phyloP scores from a whole-genome alignment of 768 basidiomycete genomes.

The Amanita pseudoporphyria region DNA sequence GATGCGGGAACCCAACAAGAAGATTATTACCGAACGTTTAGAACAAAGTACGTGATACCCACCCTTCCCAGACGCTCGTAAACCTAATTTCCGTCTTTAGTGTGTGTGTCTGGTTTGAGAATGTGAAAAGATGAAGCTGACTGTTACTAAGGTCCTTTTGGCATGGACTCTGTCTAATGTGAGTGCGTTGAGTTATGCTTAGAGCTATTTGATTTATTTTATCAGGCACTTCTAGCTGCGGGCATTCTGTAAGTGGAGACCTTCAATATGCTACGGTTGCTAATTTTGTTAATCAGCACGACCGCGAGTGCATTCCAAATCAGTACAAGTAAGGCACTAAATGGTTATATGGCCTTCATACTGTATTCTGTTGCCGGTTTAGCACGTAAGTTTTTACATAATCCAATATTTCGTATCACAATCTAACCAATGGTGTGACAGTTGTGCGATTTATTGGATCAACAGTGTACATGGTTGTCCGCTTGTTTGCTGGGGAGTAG shows the following conservation, averaged over 20 bases:
- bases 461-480: conserved; percentile 72
- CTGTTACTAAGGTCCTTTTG: conserved; percentile 49
- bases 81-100: conserved; percentile 12
- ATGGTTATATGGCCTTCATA: conserved; percentile 84
- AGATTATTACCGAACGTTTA: conserved; percentile 82
- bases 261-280: background rate
- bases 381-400: conserved; percentile 67
- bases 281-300: conserved; percentile 24
- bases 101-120: conserved; percentile 15
- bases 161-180: conserved; percentile 88
- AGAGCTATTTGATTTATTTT: background rate
- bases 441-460: conserved; percentile 83
- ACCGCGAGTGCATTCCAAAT: conserved; percentile 39
- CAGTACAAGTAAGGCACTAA: conserved; percentile 47
- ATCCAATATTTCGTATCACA: conserved; percentile 1
- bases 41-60: conserved; percentile 64
- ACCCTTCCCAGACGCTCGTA: conserved; percentile 3
- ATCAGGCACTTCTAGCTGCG: conserved; percentile 61
- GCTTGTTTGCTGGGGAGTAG: conserved; percentile 86
- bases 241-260: conserved; percentile 49
- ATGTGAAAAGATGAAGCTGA: conserved; percentile 13
- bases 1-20: conserved; percentile 62
- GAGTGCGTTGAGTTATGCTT: conserved; percentile 12
- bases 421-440: conserved; percentile 20
- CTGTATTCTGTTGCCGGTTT: conserved; percentile 83